Evolutionary conservation across 352 stramenopile species (phyloP).

Genomic region (Globisporangium radiosum): DNA sequence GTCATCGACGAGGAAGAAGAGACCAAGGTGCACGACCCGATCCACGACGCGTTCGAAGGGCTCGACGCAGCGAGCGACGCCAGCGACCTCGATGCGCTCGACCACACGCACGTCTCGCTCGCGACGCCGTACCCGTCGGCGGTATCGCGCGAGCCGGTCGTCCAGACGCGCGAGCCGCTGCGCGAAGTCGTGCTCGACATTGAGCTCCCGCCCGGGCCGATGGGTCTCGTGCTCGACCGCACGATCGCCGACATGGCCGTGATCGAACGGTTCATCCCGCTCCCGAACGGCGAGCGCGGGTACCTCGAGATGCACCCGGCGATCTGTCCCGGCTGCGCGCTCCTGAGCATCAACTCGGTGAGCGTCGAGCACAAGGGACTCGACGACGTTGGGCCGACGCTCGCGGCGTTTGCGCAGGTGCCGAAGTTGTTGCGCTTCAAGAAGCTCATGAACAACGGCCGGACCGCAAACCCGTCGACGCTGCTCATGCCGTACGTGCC

Average conservation of each 20-base stretch:
- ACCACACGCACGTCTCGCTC: slow-evolving; percentile 23
- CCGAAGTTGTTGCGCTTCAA: slow-evolving; percentile 80
- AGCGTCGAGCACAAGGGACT: slow-evolving; percentile 68
- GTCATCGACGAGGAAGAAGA: slow-evolving; percentile 9
- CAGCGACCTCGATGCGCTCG: slow-evolving; percentile 23
- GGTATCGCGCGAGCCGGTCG: slow-evolving; percentile 18
- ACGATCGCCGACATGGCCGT: slow-evolving; percentile 75
- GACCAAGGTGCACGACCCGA: slow-evolving; percentile 41
- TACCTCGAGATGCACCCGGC: slow-evolving; percentile 79
- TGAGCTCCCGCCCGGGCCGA: slow-evolving; percentile 68
- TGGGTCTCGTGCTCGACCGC: slow-evolving; percentile 78
- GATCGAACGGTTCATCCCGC: slow-evolving; percentile 65
- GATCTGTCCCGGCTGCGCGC: slow-evolving; percentile 66
- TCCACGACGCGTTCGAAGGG: slow-evolving; percentile 81
- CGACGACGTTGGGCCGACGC: slow-evolving; percentile 60
- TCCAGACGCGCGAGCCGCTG: slow-evolving; percentile 35
- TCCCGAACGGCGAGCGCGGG: slow-evolving; percentile 59
- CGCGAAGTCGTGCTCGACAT: slow-evolving; percentile 80
- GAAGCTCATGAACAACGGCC: slow-evolving; percentile 72
- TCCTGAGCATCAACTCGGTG: slow-evolving; percentile 76
- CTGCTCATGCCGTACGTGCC: slow-evolving; percentile 66
- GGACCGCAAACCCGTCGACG: slow-evolving; percentile 65
- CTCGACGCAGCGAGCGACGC: slow-evolving; percentile 15
- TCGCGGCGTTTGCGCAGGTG: slow-evolving; percentile 43
- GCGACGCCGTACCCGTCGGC: slow-evolving; percentile 19